Base-by-base conservation (phyloP, 1,139 yeast genomes). In the Candida tetrigidarum region DNA sequence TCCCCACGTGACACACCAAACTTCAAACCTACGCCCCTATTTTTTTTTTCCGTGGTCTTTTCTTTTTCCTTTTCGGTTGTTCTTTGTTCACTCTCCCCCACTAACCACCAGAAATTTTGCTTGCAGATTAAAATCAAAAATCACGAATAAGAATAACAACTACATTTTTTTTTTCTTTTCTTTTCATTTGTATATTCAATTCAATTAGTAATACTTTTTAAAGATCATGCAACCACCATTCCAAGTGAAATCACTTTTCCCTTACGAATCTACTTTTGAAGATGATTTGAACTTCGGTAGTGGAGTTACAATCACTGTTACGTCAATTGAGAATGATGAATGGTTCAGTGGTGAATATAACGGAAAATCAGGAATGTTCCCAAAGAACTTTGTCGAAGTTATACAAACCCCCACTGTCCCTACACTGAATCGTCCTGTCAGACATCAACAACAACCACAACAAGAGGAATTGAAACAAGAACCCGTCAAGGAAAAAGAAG, bases 291-390 rank as follows among this genome's bases (percentile, higher is more conserved):
- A 78, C 30, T 91, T 93, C 55, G 63, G 65, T 1, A 79, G 72
- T 5, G 93, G 87, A 15, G 90, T 86, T 60, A 54, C 78, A 38
- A 85, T 93, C 51, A 78, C 82, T 6, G 97, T 93, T 16, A 81
- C 84, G 2, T 81, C 79, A 20, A 72, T 89, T 47, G 97, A 91
- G 57, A 50, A 51, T 44, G 55, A 52, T 20, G 97, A 92, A 52
- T 93, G 99, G 99, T 86, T 80, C 59, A 71, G 79, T 35, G 99
- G 99, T 2, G 69, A 74, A 11, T 84, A 76, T 54, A 69, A 67
- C 15, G 82, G 78, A 9, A 65, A 69, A 45, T 63, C 77, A 29
- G 99, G 99, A 7, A 85, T 92, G 72, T 93, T 93, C 56, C 99
- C 99, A 6, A 83, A 80, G 62, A 84, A 83, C 60, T 93, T 89